These are phyloP conservation scores for Exophiala xenobiotica DNA, from an alignment of 2,329 filamentous ascomycete genomes.

Conservation along the genomic window DNA sequence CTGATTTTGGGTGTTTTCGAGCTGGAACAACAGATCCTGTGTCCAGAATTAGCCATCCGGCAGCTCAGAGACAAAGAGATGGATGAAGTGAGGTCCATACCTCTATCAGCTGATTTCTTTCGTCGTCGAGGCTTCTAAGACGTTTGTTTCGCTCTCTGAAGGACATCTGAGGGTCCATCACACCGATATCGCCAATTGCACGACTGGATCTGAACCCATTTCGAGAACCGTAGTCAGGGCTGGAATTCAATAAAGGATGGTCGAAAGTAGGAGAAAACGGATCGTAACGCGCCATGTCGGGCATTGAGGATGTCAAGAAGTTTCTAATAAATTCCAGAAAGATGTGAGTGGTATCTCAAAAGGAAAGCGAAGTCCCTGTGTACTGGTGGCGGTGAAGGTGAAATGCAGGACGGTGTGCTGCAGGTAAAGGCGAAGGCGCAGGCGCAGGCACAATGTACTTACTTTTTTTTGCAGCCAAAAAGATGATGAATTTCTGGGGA, in stretches of 20 bases:
- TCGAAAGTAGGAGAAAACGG: slow-evolving; percentile 30
- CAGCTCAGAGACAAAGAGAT: slow-evolving; percentile 6
- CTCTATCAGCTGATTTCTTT: slow-evolving; percentile 50
- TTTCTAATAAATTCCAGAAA: slow-evolving; percentile 1
- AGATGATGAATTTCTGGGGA: slow-evolving; percentile 9
- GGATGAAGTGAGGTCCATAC: slow-evolving; percentile 32
- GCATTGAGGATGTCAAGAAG: slow-evolving; percentile 20
- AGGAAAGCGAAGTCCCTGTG: not conserved
- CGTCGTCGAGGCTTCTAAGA: slow-evolving; percentile 45
- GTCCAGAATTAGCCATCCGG: slow-evolving; percentile 1
- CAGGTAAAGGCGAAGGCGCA: slow-evolving; percentile 5
- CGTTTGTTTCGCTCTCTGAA: slow-evolving; percentile 44
- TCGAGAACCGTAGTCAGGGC: slow-evolving; percentile 28
- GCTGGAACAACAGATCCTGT: slow-evolving; percentile 48
- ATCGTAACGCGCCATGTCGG: slow-evolving; percentile 32
- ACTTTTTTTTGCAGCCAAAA: slow-evolving; percentile 9
- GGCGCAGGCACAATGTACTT: slow-evolving; percentile 10
- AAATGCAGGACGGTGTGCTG: slow-evolving; percentile 5
- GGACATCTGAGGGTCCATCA: slow-evolving; percentile 11
- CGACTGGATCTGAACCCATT: slow-evolving; percentile 19
- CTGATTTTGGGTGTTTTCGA: slow-evolving; percentile 44
- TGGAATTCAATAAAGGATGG: slow-evolving; percentile 31
- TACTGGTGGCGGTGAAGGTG: slow-evolving; percentile 19
- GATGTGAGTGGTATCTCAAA: not conserved
- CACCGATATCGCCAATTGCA: slow-evolving; percentile 22